Conservation (phyloP, 139 green algal genomes). For the Tetraselmis striata region DNA sequence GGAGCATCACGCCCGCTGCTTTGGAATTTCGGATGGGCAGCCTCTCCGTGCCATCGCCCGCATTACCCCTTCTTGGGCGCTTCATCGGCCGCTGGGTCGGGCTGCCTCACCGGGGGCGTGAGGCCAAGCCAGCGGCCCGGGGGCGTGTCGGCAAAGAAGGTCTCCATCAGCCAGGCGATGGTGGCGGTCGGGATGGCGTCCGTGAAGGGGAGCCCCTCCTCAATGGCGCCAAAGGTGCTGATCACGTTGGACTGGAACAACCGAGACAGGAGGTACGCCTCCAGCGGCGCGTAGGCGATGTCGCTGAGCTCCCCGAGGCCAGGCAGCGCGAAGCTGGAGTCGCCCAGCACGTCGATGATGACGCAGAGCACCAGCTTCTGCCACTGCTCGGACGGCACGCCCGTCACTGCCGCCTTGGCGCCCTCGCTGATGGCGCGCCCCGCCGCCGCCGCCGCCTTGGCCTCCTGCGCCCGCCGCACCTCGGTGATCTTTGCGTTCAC, state of each 20-base stretch:
- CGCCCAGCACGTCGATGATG: conserved; percentile 13
- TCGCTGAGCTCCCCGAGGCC: conserved; percentile 13
- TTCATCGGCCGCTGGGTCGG: no score
- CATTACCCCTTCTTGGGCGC: no score
- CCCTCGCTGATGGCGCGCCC: background rate
- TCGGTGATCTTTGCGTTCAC: background rate
- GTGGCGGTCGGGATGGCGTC: conserved; percentile 21
- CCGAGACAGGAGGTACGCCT: conserved; percentile 3
- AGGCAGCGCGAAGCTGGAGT: conserved; percentile 12
- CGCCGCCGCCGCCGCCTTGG: background rate
- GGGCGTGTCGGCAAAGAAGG: background rate
- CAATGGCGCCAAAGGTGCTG: conserved; percentile 9
- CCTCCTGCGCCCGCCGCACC: background rate
- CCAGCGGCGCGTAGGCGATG: conserved; percentile 10
- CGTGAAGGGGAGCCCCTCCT: conserved; percentile 21
- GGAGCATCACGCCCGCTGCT: no score
- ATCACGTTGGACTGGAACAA: conserved; percentile 3
- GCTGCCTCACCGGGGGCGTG: no score
- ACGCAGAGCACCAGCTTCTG: conserved; percentile 9
- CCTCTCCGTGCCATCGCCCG: no score
- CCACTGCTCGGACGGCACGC: conserved; percentile 7
- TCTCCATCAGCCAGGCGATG: background rate
- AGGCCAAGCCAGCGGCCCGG: background rate
- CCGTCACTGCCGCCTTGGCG: background rate
- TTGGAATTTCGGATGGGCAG: no score